These are phyloP conservation scores for Sordariomycetes sp. DNA, from an alignment of 2,329 filamentous ascomycete genomes.

Conservation along the genomic window DNA sequence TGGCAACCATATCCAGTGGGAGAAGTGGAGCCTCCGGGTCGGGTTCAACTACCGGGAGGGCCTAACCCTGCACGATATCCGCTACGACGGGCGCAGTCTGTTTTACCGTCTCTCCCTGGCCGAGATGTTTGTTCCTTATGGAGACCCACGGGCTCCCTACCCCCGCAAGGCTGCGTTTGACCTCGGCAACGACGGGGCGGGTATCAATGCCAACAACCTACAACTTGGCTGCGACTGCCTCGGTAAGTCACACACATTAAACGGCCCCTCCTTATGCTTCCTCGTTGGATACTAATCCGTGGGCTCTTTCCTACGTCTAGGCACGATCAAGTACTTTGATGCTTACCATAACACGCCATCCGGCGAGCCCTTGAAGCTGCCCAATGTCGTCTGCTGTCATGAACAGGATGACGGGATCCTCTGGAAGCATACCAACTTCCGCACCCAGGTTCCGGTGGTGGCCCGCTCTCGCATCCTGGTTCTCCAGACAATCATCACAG, in stretches of 20 bases:
- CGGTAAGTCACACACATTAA: slow-evolving; percentile 20
- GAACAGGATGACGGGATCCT: slow-evolving; percentile 38
- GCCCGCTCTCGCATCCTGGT: slow-evolving; percentile 45
- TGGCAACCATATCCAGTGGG: slow-evolving; percentile 35
- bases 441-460: slow-evolving; percentile 43
- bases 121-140: slow-evolving; percentile 61
- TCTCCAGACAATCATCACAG: slow-evolving; percentile 50
- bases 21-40: slow-evolving; percentile 56
- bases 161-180: slow-evolving; percentile 59
- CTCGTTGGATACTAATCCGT: not conserved
- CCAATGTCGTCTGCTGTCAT: slow-evolving; percentile 22
- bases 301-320: not conserved
- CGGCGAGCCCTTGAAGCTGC: slow-evolving; percentile 16
- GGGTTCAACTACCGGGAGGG: slow-evolving; percentile 60
- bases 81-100: slow-evolving; percentile 51
- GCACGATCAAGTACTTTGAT: slow-evolving; percentile 30
- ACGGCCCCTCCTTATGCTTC: not conserved
- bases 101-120: slow-evolving; percentile 54
- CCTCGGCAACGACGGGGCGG: slow-evolving; percentile 53
- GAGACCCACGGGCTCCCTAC: slow-evolving; percentile 48
- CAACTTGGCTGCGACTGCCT: slow-evolving; percentile 55
- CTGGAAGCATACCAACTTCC: slow-evolving; percentile 53
- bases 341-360: slow-evolving; percentile 16
- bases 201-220: slow-evolving; percentile 53
- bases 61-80: slow-evolving; percentile 53